Conservation (phyloP, 2,329 filamentous ascomycete species). For the Penicillium sp. region DNA sequence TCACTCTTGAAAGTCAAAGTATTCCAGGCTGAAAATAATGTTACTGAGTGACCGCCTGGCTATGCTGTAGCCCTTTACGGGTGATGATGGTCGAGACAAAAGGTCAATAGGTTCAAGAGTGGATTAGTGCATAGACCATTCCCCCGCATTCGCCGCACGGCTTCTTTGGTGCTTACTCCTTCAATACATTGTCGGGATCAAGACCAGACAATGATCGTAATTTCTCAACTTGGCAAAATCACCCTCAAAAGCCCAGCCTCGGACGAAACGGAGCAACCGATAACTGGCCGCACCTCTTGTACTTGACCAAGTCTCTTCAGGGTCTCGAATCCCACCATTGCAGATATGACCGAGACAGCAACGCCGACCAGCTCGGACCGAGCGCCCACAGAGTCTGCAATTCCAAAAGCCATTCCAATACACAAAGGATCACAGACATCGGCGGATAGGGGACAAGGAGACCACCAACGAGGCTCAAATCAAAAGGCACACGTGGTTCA, state of each 20-base stretch:
- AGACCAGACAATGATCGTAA: too few relatives aligned
- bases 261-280: too few relatives aligned
- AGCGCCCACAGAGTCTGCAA: slow-evolving; percentile 10
- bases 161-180: too few relatives aligned
- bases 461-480: slow-evolving; percentile 1
- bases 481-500: slow-evolving; percentile 14
- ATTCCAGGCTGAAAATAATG: too few relatives aligned
- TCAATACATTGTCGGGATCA: too few relatives aligned
- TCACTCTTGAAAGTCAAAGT: too few relatives aligned
- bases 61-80: too few relatives aligned
- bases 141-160: not conserved
- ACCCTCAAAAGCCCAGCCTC: not conserved
- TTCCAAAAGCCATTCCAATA: slow-evolving; percentile 7
- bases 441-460: not conserved
- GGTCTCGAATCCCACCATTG: not conserved
- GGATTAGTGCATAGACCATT: not conserved
- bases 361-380: slow-evolving; percentile 12
- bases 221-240: not conserved
- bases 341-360: not conserved
- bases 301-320: not conserved
- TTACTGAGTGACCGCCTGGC: too few relatives aligned
- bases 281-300: too few relatives aligned
- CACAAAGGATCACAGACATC: not conserved
- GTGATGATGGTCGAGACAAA: too few relatives aligned
- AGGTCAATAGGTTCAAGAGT: not conserved